phyloP scores from a whole-genome alignment of 2,329 filamentous ascomycete species.

The Colletotrichum falcatum region DNA sequence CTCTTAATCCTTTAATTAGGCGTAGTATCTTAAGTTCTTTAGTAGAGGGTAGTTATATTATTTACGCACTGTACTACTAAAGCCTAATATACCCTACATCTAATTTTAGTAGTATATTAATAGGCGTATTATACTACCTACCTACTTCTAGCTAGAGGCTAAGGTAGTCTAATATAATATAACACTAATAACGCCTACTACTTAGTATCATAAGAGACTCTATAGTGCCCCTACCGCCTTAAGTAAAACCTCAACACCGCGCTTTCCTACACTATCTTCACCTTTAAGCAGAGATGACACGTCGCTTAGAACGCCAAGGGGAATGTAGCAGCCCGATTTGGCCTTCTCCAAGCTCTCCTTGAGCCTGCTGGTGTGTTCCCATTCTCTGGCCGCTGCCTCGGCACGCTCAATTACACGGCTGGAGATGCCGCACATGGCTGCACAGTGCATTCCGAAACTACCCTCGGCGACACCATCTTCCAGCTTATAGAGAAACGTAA shows the following conservation, averaged over 20 bases:
- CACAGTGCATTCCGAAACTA: conserved; percentile 99
- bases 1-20: too few relatives aligned
- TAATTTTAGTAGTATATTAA: too few relatives aligned
- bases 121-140: too few relatives aligned
- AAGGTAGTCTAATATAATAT: too few relatives aligned
- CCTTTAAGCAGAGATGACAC: conserved; percentile 81
- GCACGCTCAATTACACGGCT: conserved; percentile 84
- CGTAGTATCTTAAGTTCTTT: too few relatives aligned
- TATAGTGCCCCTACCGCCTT: conserved; percentile 70
- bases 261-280: conserved; percentile 60
- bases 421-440: conserved; percentile 96
- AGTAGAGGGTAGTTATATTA: too few relatives aligned
- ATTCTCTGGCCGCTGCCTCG: conserved; percentile 88
- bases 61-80: too few relatives aligned
- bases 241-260: conserved; percentile 69
- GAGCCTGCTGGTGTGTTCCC: conserved; percentile 93
- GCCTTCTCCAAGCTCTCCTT: conserved; percentile 89
- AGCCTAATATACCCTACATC: too few relatives aligned
- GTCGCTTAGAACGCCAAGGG: conserved; percentile 89
- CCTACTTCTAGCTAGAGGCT: too few relatives aligned
- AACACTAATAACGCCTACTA: too few relatives aligned
- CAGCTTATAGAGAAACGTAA: conserved; percentile 97
- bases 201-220: conserved; percentile 1
- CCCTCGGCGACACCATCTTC: conserved; percentile 95
- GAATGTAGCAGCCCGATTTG: conserved; percentile 83